Evolutionary conservation across 371 early-diverging fungal species (phyloP).

Genomic region (Choanephora cucurbitarum): DNA sequence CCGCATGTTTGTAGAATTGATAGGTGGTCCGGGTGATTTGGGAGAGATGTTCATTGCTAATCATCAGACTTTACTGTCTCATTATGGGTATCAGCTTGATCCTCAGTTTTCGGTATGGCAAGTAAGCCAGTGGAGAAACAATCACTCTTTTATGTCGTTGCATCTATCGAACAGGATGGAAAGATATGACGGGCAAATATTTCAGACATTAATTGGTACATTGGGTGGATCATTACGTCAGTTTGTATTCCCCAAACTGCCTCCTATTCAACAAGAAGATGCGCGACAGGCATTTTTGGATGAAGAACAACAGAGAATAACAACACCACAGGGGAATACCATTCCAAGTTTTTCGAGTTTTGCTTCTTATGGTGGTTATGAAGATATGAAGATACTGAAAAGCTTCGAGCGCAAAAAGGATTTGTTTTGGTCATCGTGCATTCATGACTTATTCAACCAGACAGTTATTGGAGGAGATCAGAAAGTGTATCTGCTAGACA

Average conservation of each 20-base stretch:
- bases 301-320: neutral
- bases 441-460: constrained; percentile 6
- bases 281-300: neutral
- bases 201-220: constrained; percentile 5
- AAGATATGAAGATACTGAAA: neutral
- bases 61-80: constrained; percentile 4
- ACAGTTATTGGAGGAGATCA: constrained; percentile 27
- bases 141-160: neutral
- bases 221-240: constrained; percentile 6
- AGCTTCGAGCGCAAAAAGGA: constrained; percentile 16
- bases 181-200: neutral
- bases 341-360: neutral
- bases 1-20: constrained; percentile 9
- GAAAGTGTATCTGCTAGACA: constrained; percentile 17
- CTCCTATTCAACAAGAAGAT: constrained; percentile 4
- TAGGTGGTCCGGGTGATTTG: neutral
- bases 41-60: constrained; percentile 14
- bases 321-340: neutral
- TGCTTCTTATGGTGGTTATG: neutral
- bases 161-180: neutral
- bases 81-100: constrained; percentile 34
- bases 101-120: constrained; percentile 34
- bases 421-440: constrained; percentile 24
- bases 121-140: neutral
- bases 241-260: constrained; percentile 4